Evolutionary conservation across 2,329 filamentous ascomycete species (phyloP).

Genomic region (Xylaria sp.): DNA sequence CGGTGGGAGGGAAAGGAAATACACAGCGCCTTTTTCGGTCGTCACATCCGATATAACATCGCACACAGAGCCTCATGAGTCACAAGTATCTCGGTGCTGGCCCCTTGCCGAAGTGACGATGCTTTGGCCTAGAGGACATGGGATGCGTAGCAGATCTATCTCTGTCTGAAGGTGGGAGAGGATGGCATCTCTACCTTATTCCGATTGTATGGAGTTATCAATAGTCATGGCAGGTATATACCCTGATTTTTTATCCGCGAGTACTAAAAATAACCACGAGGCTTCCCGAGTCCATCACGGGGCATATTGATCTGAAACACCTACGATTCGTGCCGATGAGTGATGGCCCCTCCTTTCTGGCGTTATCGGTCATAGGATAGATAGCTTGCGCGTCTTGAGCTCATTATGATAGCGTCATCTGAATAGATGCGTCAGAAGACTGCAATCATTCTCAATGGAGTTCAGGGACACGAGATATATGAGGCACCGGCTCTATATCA

Average conservation of each 20-base stretch:
- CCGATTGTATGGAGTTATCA: not conserved
- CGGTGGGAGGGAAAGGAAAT: not conserved
- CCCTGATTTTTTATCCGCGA: not conserved
- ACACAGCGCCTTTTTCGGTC: not conserved
- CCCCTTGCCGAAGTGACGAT: not conserved
- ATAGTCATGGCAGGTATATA: not conserved
- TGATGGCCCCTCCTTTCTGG: too few relatives aligned
- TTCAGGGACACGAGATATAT: too few relatives aligned
- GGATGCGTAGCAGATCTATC: not conserved
- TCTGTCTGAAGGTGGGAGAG: too few relatives aligned
- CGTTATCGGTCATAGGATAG: too few relatives aligned
- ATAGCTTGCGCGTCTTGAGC: too few relatives aligned
- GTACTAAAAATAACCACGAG: not conserved
- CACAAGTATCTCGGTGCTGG: not conserved
- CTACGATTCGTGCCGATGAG: too few relatives aligned
- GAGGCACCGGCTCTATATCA: too few relatives aligned
- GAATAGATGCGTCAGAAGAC: too few relatives aligned
- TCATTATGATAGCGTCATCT: too few relatives aligned
- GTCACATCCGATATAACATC: not conserved
- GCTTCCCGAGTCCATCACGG: not conserved
- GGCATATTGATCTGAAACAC: not conserved
- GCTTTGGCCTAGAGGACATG: not conserved
- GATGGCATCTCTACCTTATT: not conserved
- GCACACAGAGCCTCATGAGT: not conserved
- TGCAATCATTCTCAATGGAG: too few relatives aligned